Conservation (phyloP, 192 early-diverging fungal species). For the Mortierella claussenii region DNA sequence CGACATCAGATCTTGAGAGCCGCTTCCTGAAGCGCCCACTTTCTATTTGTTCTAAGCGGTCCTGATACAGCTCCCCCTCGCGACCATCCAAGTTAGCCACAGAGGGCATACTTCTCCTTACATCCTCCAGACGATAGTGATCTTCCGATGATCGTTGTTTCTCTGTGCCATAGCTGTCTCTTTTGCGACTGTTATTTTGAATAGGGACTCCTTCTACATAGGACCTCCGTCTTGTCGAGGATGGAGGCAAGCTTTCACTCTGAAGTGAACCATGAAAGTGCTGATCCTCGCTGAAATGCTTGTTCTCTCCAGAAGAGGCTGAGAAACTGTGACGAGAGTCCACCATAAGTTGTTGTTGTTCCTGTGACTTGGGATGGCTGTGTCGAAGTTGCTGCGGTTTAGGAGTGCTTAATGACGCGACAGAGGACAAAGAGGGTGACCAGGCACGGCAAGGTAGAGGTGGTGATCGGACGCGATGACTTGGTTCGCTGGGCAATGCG, state of each 20-base stretch:
- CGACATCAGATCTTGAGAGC: conserved; percentile 14
- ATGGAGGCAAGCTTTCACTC: not conserved
- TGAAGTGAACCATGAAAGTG: not conserved
- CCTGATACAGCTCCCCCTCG: conserved; percentile 1
- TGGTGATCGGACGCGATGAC: not conserved
- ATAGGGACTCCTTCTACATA: conserved; percentile 4
- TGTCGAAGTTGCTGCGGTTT: not conserved
- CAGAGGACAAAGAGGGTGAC: not conserved
- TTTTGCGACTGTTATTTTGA: conserved; percentile 12
- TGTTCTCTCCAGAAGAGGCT: not conserved
- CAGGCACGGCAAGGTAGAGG: not conserved
- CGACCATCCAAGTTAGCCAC: not conserved
- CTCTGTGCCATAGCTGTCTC: conserved; percentile 29
- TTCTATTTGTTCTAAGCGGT: not conserved
- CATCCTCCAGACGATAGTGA: conserved; percentile 1
- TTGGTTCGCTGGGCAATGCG: not conserved
- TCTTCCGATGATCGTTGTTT: conserved; percentile 5
- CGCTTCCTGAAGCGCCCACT: conserved; percentile 22
- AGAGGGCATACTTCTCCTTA: not conserved
- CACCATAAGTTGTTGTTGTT: not conserved
- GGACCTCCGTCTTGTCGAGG: not conserved
- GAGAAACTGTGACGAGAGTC: not conserved
- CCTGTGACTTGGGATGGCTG: conserved; percentile 4
- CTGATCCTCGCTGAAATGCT: not conserved
- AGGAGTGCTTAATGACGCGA: not conserved